Evolutionary conservation across 2,329 filamentous ascomycete species (phyloP).

Genomic region (Harringtonia aguacate): DNA sequence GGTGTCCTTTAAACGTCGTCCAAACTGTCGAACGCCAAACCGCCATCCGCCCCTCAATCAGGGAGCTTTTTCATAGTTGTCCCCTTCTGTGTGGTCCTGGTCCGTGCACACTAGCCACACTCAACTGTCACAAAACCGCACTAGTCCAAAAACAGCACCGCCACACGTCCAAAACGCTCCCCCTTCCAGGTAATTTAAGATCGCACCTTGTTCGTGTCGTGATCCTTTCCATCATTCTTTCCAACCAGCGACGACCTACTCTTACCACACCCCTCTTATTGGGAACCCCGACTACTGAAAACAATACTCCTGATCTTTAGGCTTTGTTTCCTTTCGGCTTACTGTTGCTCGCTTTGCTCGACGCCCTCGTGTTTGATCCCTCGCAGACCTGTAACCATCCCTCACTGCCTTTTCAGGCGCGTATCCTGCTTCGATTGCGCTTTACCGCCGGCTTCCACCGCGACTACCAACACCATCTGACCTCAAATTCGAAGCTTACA

Average conservation of each 20-base stretch:
- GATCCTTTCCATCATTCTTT: neutral
- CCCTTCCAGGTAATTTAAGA: neutral
- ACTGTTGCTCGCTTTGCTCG: too few species aligned
- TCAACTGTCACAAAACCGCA: neutral
- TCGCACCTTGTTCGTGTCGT: neutral
- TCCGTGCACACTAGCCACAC: slow-evolving; percentile 7
- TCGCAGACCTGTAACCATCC: too few species aligned
- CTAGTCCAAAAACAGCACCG: slow-evolving; percentile 6
- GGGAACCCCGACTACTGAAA: too few species aligned
- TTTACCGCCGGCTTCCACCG: too few species aligned
- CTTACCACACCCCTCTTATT: neutral
- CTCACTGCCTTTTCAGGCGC: too few species aligned
- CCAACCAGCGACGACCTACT: neutral
- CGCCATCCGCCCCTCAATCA: slow-evolving; percentile 9
- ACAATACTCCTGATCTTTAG: too few species aligned
- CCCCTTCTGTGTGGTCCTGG: slow-evolving; percentile 11
- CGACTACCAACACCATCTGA: too few species aligned
- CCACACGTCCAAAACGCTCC: too few species aligned
- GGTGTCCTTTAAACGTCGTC: slow-evolving; percentile 1
- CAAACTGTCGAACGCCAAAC: slow-evolving; percentile 6
- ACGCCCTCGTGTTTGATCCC: too few species aligned
- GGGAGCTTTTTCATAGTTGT: slow-evolving; percentile 13
- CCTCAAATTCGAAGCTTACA: too few species aligned
- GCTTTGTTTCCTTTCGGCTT: too few species aligned
- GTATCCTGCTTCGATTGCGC: too few species aligned